These are phyloP conservation scores for Austroboletus olivaceoglutinosus DNA, from an alignment of 1,284 basidiomycete species.

Conservation along the genomic window DNA sequence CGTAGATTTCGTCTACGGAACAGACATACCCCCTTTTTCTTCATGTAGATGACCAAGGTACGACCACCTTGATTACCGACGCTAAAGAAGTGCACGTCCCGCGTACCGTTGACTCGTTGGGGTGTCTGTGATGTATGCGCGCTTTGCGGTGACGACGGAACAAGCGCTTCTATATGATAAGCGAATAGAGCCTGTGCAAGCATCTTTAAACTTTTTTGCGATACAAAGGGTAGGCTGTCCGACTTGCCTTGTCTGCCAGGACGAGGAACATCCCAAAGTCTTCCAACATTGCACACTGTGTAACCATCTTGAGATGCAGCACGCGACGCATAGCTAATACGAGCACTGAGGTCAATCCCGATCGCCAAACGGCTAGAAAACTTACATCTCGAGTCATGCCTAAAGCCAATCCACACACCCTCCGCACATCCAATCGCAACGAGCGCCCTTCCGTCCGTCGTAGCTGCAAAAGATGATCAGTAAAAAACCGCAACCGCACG, in stretches of 20 bases:
- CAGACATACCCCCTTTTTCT: slow-evolving; percentile 81
- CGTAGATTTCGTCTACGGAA: not conserved
- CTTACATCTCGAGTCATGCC: slow-evolving; percentile 81
- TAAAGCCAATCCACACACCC: slow-evolving; percentile 95
- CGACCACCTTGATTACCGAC: slow-evolving; percentile 84
- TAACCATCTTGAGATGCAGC: slow-evolving; percentile 85
- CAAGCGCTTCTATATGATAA: slow-evolving; percentile 94
- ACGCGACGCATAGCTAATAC: slow-evolving; percentile 79
- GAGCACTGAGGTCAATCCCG: slow-evolving; percentile 1
- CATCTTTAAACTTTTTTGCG: not conserved
- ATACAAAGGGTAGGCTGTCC: not conserved
- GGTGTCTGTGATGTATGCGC: slow-evolving; percentile 68
- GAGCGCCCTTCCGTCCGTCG: slow-evolving; percentile 78
- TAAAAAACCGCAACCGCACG: not conserved
- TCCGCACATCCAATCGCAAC: slow-evolving; percentile 94
- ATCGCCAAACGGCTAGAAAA: not conserved
- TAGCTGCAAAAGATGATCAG: slow-evolving; percentile 46
- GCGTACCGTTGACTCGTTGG: slow-evolving; percentile 83
- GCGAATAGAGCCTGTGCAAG: slow-evolving; percentile 65
- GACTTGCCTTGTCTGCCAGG: slow-evolving; percentile 80
- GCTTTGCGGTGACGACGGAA: slow-evolving; percentile 76
- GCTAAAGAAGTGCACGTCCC: slow-evolving; percentile 93
- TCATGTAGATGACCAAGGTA: slow-evolving; percentile 93
- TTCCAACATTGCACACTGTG: slow-evolving; percentile 92
- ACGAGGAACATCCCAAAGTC: slow-evolving; percentile 96